Conservation (phyloP, 140 eudicot genomes). For the Ambrosia hybrid region DNA sequence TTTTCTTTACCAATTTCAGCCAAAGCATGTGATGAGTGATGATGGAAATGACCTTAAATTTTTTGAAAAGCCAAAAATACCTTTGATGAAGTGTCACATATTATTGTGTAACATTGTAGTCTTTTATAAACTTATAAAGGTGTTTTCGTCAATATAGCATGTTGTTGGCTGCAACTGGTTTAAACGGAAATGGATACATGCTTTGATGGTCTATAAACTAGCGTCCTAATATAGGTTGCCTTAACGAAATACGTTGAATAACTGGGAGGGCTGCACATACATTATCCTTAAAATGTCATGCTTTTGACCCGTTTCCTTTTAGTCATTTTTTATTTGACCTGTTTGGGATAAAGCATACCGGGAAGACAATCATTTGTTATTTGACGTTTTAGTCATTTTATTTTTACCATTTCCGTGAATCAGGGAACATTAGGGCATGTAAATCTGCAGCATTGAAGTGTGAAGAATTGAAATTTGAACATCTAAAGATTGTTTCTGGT, state of each 20-base stretch:
- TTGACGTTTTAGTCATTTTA: too few species aligned
- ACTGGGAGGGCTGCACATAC: too few species aligned
- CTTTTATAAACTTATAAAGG: neutral
- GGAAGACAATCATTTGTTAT: neutral
- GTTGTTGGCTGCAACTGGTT: neutral
- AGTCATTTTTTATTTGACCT: neutral
- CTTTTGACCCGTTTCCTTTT: neutral
- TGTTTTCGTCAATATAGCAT: neutral
- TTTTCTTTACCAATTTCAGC: neutral
- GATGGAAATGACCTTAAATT: neutral
- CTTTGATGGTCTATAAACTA: neutral
- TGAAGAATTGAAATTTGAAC: conserved; percentile 71
- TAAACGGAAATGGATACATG: neutral
- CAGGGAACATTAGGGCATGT: conserved; percentile 81
- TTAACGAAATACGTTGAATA: neutral
- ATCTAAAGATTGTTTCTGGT: conserved; percentile 54
- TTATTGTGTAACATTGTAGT: neutral
- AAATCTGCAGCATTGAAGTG: conserved; percentile 81
- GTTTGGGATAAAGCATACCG: neutral
- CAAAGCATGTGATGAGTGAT: neutral
- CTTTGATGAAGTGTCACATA: too few species aligned
- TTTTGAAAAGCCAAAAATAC: too few species aligned
- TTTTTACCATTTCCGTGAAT: neutral
- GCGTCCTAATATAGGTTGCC: neutral
- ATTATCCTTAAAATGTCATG: too few species aligned